These are phyloP conservation scores for Coriaria nepalensis DNA, from an alignment of 306 rosid species.

Conservation along the genomic window DNA sequence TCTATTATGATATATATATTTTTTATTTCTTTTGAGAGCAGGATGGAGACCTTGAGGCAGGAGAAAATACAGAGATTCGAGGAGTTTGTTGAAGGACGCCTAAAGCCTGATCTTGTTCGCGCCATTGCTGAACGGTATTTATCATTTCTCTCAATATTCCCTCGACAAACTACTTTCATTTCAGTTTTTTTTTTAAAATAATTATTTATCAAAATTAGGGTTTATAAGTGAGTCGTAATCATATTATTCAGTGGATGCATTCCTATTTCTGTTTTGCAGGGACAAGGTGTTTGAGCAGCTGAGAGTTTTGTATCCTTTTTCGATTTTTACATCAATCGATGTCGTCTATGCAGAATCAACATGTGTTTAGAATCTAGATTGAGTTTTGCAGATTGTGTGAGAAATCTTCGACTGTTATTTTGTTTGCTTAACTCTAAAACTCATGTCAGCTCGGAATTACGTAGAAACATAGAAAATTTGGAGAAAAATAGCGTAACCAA, in stretches of 20 bases:
- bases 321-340: constrained; percentile 1
- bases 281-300: constrained; percentile 92
- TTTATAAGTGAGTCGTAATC: neutral
- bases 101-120: constrained; percentile 78
- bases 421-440: constrained; percentile 35
- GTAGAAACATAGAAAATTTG: constrained; percentile 65
- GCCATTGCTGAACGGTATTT: constrained; percentile 62
- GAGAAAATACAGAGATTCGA: constrained; percentile 52
- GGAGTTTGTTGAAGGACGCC: constrained; percentile 70
- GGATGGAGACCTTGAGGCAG: constrained; percentile 37
- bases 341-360: neutral
- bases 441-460: constrained; percentile 56
- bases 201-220: neutral
- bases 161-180: neutral
- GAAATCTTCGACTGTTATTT: constrained; percentile 6
- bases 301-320: constrained; percentile 73
- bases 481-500: constrained; percentile 76
- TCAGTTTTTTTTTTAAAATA: neutral
- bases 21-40: no score
- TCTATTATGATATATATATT: no score
- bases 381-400: neutral
- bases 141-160: neutral
- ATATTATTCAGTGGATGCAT: neutral
- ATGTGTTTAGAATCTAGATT: neutral
- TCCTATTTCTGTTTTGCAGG: constrained; percentile 34